Conservation (phyloP, 768 basidiomycete species). For the Auriscalpium orientale region DNA sequence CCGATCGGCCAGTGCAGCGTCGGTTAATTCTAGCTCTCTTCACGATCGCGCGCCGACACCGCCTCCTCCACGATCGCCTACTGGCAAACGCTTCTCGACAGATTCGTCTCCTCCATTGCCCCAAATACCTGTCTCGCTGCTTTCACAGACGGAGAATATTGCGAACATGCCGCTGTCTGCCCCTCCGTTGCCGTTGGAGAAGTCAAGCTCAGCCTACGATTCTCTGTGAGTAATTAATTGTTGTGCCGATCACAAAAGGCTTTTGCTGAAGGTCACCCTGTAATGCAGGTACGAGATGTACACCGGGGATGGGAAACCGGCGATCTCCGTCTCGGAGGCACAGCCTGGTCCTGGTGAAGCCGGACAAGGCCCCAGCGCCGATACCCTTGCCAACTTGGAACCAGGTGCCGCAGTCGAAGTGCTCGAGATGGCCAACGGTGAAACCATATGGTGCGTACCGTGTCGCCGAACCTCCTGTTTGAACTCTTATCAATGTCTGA, state of each 20-base stretch:
- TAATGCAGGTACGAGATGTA: constrained; percentile 72
- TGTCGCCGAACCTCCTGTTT: neutral
- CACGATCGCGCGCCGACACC: constrained; percentile 81
- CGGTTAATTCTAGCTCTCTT: constrained; percentile 60
- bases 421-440: constrained; percentile 79
- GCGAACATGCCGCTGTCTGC: constrained; percentile 30
- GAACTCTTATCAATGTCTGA: constrained; percentile 10
- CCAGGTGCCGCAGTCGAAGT: constrained; percentile 65
- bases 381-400: constrained; percentile 28
- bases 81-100: constrained; percentile 53
- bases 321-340: constrained; percentile 29
- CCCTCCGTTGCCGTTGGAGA: constrained; percentile 42
- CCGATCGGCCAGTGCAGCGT: constrained; percentile 51
- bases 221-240: constrained; percentile 53
- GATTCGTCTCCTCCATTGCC: constrained; percentile 67
- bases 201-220: constrained; percentile 66
- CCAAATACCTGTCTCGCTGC: constrained; percentile 46
- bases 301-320: constrained; percentile 44
- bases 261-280: neutral
- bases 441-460: constrained; percentile 71
- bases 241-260: neutral
- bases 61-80: constrained; percentile 61
- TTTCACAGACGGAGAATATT: constrained; percentile 29
- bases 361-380: constrained; percentile 18
- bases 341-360: constrained; percentile 19